phyloP scores from a whole-genome alignment of 345 rosid species.

The Eucalyptus sp. region DNA sequence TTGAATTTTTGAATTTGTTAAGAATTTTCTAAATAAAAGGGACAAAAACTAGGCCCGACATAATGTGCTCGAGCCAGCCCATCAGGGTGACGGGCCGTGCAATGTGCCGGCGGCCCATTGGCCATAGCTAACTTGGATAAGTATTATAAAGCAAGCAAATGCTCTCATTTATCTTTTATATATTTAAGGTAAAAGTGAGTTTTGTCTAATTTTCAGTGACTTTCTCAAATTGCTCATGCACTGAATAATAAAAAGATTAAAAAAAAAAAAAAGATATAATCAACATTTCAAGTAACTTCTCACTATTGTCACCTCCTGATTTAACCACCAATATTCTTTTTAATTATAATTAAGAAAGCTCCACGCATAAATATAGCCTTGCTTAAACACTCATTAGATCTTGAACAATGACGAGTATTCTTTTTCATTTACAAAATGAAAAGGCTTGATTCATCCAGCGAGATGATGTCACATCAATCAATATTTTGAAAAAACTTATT shows the following conservation, averaged over 20 bases:
- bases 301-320: not conserved
- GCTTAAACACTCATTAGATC: not conserved
- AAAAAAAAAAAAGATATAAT: too few relatives aligned
- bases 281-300: not conserved
- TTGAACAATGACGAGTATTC: fast-evolving
- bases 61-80: not conserved
- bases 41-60: not conserved
- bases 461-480: not conserved
- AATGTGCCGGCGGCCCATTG: not conserved
- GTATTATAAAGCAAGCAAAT: not conserved
- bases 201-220: not conserved
- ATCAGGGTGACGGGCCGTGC: not conserved
- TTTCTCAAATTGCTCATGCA: too few relatives aligned
- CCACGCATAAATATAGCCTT: not conserved
- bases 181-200: not conserved
- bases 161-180: not conserved
- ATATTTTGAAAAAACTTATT: not conserved
- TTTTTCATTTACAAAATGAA: not conserved
- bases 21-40: too few relatives aligned
- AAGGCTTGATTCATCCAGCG: not conserved
- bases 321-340: not conserved
- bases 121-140: not conserved
- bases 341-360: not conserved
- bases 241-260: not conserved
- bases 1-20: too few relatives aligned